Base-by-base conservation (phyloP, 345 rosid genomes). In the Syzygium jambos region DNA sequence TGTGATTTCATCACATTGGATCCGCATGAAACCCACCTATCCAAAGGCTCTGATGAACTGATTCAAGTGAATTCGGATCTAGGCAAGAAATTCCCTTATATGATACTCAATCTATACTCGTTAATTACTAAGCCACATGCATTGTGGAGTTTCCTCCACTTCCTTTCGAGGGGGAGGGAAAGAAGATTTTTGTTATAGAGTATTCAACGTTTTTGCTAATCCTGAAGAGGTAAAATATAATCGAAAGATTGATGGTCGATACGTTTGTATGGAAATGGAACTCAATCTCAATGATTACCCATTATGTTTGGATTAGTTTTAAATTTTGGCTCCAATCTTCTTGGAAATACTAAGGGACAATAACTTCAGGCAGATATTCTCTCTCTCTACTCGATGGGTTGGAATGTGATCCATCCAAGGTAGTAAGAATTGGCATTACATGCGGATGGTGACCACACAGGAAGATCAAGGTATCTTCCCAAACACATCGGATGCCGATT, bases 401-500 rank as follows among this genome's bases (percentile, higher is more conserved):
- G 82, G 82, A 73, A 73, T 34, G 82, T 38, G 49, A 73, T 38
- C 22, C 14, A 73, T 19, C 38, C 82, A 29, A 61, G 54, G 90
- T 85, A 57, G 52, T 78, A 41, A 12, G 56, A 7, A 51, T 92
- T 90, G 94, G 90, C 92, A 85, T 88, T 22, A 3, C 87, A 49
- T 68, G 78, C 68, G 88, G 90, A 88, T 46, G 29, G 86, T 46
- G 93, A 88, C 87, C 85, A 65, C 77, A 30, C 51, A 52, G 17
- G 86, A 87, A 3, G 14, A 52, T 56, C 30, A 53, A 22, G 77
- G 51, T 23, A 38, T 85, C 43, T 30, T 55, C 29, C 11, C 53
- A 23, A 63, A 57, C 46, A 57, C 92, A 89, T 90, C 59, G 96
- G 95, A 94, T 92, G 59, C 95, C 91, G 51, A 89, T 65, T 84